Evolutionary conservation across 495 filamentous ascomycete genomes (phyloP), one percentile per base, ranked within the genome.

Genomic region (Pseudotulostoma volvatum): DNA sequence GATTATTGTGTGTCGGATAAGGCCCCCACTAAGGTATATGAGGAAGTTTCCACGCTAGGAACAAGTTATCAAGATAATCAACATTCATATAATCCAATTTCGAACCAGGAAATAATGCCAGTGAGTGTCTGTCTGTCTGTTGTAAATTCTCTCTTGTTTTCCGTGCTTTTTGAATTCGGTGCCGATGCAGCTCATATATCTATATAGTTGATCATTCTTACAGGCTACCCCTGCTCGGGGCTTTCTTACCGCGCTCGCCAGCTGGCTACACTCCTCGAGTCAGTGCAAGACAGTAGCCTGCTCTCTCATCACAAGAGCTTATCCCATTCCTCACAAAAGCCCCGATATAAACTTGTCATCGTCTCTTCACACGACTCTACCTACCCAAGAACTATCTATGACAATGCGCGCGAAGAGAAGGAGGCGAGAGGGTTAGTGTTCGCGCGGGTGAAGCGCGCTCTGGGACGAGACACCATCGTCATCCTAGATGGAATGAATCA

Each of bases 151-250:
- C n/a, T n/a, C n/a, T n/a, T n/a, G n/a, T n/a, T n/a, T n/a, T n/a
- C n/a, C n/a, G n/a, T n/a, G n/a, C n/a, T n/a, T n/a, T n/a, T n/a
- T n/a, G n/a, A n/a, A n/a, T n/a, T n/a, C n/a, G n/a, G n/a, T n/a
- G n/a, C n/a, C n/a, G n/a, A n/a, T n/a, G n/a, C n/a, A n/a, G n/a
- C n/a, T n/a, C n/a, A n/a, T n/a, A n/a, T n/a, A n/a, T n/a, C n/a
- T n/a, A n/a, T n/a, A n/a, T n/a, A 96, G 90, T 76, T 97, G 54
- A 83, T 97, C 45, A 77, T 94, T 40, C 62, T 97, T 50, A 87
- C 88, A 43, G 90, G 90, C 49, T 85, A 83, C 54, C 90, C 90
- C 23, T 82, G 78, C 53, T 92, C 90, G 20, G 90, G 90, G 50
- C 93, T 96, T 54, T 90, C 82, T 36, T 73, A 83, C 40, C 84